Evolutionary conservation across 2,329 filamentous ascomycete genomes (phyloP), one percentile per base, ranked within the genome.

Genomic region (Macrophomina phaseolina): DNA sequence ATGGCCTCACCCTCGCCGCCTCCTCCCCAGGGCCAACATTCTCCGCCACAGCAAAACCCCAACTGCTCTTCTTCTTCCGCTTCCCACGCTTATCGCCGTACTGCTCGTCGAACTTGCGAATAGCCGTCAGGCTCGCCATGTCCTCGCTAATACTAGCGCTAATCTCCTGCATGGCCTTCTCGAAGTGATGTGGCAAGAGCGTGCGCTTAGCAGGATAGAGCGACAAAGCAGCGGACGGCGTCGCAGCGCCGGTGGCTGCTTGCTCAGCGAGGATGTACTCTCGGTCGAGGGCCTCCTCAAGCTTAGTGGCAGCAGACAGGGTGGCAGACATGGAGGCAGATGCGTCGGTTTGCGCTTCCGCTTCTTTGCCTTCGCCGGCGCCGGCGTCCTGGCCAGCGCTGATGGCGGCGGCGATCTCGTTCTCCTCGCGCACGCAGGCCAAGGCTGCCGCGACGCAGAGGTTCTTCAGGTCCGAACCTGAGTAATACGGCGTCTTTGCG

Each of bases 81-180:
- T 87, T 86, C 1, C 86, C 87, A 74, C 88, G 90, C 42, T 90
- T 86, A 75, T 97, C 93, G 32, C 95, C 94, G 77, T 94, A 99
- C 77, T 94, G 91, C 80, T 97, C 92, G 76, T 99, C 95, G 75
- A 98, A 99, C 80, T 96, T 96, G 72, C 92, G 87, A 73, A 99
- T 97, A 12, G 92, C 91, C 70, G 88, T 87, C 69, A 99, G 82
- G 38, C 89, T 92, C 58, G 88, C 85, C 94, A 97, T 98, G 74
- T 99, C 94, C 78, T 97, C 94, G 72, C 89, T 94, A 71, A 97
- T 94, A 73, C 92, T 96, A 0, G 95, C 93, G 66, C 90, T 92
- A 71, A 99, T 97, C 78, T 98, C 94, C 73, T 88, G 86, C 73
- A 97, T 84, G 2, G 93, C 95, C 71, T 88, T 90, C 16, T 94